Conservation (phyloP, 208 protist species). For the Phytomonas francai region DNA sequence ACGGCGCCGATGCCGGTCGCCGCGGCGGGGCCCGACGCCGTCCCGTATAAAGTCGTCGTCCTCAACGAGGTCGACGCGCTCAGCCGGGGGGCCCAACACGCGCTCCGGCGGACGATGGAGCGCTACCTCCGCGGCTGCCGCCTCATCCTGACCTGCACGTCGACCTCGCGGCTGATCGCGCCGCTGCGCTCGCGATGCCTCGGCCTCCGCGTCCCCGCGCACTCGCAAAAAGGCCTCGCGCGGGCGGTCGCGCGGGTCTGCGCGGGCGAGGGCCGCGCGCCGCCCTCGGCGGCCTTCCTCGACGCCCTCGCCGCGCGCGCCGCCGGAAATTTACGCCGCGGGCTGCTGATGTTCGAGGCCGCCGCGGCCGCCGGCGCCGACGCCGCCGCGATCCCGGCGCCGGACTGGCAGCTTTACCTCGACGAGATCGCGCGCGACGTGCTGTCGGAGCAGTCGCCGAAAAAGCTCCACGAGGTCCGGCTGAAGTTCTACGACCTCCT, state of each 20-base stretch:
- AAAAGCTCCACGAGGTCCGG: conserved; percentile 90
- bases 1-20: conserved; percentile 18
- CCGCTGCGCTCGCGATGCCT: conserved; percentile 98
- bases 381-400: conserved; percentile 57
- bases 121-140: conserved; percentile 97
- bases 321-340: conserved; percentile 94
- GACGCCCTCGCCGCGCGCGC: conserved; percentile 52
- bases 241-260: conserved; percentile 55
- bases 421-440: conserved; percentile 89
- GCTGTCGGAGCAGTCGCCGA: conserved; percentile 91
- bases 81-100: conserved; percentile 96
- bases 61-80: conserved; percentile 97
- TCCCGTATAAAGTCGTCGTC: conserved; percentile 94
- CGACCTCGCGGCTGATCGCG: conserved; percentile 92
- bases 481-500: conserved; percentile 98
- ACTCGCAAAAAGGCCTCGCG: conserved; percentile 88
- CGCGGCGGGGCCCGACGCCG: conserved; percentile 6
- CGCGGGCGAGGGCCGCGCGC: conserved; percentile 50
- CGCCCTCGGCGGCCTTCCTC: conserved; percentile 60
- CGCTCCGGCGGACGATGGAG: conserved; percentile 99
- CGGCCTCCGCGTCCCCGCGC: conserved; percentile 93
- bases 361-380: conserved; percentile 60
- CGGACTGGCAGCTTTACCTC: conserved; percentile 96
- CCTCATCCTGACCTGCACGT: conserved; percentile 95
- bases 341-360: conserved; percentile 96